Conservation (phyloP, 2,329 filamentous ascomycete genomes). For the Epichloe sylvatica region DNA sequence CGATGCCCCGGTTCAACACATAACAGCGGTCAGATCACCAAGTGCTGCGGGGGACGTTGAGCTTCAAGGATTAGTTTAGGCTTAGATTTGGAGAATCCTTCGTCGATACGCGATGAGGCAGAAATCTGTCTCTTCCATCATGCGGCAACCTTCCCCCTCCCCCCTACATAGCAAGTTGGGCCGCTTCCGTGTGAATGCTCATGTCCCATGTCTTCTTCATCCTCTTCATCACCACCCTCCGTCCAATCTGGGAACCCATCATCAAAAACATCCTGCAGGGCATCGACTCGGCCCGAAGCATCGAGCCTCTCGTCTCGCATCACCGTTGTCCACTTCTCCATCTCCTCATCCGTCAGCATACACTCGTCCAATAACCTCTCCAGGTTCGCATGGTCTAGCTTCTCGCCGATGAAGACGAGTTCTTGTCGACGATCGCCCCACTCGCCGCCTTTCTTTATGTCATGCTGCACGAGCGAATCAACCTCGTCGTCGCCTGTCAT, state of each 20-base stretch:
- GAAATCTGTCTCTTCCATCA: neutral
- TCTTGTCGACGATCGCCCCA: slow-evolving; percentile 62
- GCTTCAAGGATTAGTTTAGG: too few species aligned
- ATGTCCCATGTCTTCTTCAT: slow-evolving; percentile 19
- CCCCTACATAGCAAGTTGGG: neutral
- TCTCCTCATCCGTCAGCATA: slow-evolving; percentile 47
- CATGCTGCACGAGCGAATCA: slow-evolving; percentile 33
- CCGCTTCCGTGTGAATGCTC: slow-evolving; percentile 2
- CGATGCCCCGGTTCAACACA: neutral
- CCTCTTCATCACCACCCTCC: slow-evolving; percentile 25
- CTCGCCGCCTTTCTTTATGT: slow-evolving; percentile 38
- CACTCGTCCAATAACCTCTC: slow-evolving; percentile 43
- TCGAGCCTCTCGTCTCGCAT: slow-evolving; percentile 29
- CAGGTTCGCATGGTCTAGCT: slow-evolving; percentile 38
- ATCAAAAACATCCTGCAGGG: slow-evolving; percentile 37
- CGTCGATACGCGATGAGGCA: neutral
- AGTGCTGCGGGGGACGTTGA: too few species aligned
- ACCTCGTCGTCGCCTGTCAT: slow-evolving; percentile 33
- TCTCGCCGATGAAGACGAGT: slow-evolving; percentile 59
- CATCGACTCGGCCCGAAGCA: slow-evolving; percentile 28
- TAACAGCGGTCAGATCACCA: neutral
- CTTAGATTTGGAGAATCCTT: too few species aligned
- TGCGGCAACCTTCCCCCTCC: neutral
- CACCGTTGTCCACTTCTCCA: slow-evolving; percentile 35
- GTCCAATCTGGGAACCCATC: slow-evolving; percentile 46